phyloP scores from a whole-genome alignment of 257 asterid species.

The Gentiana macrophylla region DNA sequence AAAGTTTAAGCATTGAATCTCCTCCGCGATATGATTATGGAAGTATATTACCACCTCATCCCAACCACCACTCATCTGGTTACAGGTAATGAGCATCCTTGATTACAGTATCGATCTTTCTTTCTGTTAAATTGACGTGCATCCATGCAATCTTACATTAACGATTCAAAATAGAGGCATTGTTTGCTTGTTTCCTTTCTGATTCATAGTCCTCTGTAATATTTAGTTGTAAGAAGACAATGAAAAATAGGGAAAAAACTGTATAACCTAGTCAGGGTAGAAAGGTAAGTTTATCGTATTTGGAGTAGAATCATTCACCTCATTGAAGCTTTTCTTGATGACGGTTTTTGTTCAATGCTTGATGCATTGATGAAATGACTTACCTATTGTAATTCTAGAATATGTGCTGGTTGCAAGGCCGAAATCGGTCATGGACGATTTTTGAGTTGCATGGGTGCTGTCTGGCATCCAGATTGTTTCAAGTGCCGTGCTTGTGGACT shows the following conservation, averaged over 20 bases:
- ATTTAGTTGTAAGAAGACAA: too few relatives aligned
- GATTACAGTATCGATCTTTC: neutral
- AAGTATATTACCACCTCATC: slow-evolving; percentile 43
- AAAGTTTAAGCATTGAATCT: slow-evolving; percentile 64
- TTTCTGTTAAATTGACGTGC: neutral
- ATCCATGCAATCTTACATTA: neutral
- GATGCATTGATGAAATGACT: slow-evolving; percentile 1
- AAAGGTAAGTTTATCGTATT: too few relatives aligned
- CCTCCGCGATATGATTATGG: slow-evolving; percentile 62
- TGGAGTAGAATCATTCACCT: too few relatives aligned
- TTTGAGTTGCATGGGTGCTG: slow-evolving; percentile 87
- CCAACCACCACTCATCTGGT: slow-evolving; percentile 44
- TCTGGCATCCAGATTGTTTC: slow-evolving; percentile 99
- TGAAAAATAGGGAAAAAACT: too few relatives aligned
- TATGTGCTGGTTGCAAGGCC: slow-evolving; percentile 83
- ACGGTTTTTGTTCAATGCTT: too few relatives aligned
- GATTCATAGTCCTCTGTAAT: too few relatives aligned
- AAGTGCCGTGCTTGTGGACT: slow-evolving; percentile 65
- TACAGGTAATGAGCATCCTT: slow-evolving; percentile 43
- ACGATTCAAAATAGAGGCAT: too few relatives aligned
- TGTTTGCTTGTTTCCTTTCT: too few relatives aligned
- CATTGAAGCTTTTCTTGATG: too few relatives aligned
- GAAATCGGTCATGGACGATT: slow-evolving; percentile 93
- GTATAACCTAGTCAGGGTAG: too few relatives aligned
- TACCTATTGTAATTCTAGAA: slow-evolving; percentile 35